Base-by-base conservation (phyloP, 805 yeast genomes). In the Zygoascus flipseniorum region DNA sequence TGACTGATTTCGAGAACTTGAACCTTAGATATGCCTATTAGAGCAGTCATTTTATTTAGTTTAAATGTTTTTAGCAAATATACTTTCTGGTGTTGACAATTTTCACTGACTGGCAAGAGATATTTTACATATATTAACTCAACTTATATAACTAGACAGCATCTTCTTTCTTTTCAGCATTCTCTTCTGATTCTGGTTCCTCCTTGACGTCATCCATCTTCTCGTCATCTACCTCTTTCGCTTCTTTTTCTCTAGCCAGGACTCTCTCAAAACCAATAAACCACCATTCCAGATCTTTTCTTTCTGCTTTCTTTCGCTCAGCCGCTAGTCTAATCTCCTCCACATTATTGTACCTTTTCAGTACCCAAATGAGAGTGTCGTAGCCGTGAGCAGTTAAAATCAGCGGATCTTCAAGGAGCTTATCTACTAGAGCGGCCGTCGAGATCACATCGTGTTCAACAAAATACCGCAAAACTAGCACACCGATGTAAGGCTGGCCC, bases 401-500 rank as follows among this genome's bases (percentile, higher is more conserved):
- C 32, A 23, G 13, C 9, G 41, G 46, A 18, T 52, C 52, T 8
- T 39, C 6, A 16, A 46, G 20, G 14, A 46, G 20, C 14, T 26
- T 28, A 3, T 46, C 49, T 2, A 32, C 26, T 18, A 46, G 26
- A 8, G 18, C 14, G 13, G 18, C 49, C 5, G 41, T 13, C 14
- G 18, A 20, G 2, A 83, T 60, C 20, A 83, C 65, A 2, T 72
- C 76, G 50, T 72, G 72, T 26, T 72, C 70, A 52, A 74, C 72
- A 55, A 85, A 70, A 51, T 77, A 74, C 56, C 79, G 82, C 43
- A 80, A 65, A 10, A 85, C 77, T 54, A 83, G 69, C 53, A 73
- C 79, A 0, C 86, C 93, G 51, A 80, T 79, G 62, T 82, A 78
- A 0, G 86, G 83, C 54, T 82, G 81, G 47, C 73, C 71, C 54